These are phyloP conservation scores for Termitomyces sp. DNA, from an alignment of 768 basidiomycete species.

Conservation along the genomic window DNA sequence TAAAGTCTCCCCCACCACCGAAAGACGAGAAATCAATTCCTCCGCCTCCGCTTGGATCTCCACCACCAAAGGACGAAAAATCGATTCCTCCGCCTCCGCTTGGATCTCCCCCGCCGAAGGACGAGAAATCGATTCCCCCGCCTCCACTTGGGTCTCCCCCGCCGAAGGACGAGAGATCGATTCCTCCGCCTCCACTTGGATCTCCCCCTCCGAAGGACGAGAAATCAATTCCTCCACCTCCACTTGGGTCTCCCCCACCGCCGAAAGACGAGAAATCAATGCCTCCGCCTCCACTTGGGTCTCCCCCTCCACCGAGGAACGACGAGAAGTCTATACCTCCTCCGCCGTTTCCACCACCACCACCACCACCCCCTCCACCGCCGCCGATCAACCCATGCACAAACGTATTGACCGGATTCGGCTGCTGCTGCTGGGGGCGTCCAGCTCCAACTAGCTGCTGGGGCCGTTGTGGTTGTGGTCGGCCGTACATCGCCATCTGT, in stretches of 20 bases:
- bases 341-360: not conserved
- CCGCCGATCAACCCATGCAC: not conserved
- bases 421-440: not conserved
- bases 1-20: not conserved
- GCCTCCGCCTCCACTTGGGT: not conserved
- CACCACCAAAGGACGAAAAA: not conserved
- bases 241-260: not conserved
- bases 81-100: slow-evolving; percentile 36
- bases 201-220: not conserved
- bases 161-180: not conserved
- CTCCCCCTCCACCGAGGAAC: not conserved
- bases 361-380: not conserved
- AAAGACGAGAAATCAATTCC: slow-evolving; percentile 16
- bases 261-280: not conserved
- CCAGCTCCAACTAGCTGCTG: not conserved
- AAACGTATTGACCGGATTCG: not conserved
- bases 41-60: slow-evolving; percentile 34
- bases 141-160: not conserved
- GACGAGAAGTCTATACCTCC: not conserved
- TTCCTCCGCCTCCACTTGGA: slow-evolving; percentile 42
- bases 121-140: slow-evolving; percentile 9
- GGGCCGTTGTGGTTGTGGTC: not conserved
- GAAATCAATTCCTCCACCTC: slow-evolving; percentile 30
- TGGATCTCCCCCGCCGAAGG: not conserved
- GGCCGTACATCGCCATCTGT: not conserved